A percentile compares a stretch with the other conserved stretches of the same genome.
Evolutionary conservation across 352 stramenopile species (phyloP).

Genomic region (Phytophthora hibernalis): DNA sequence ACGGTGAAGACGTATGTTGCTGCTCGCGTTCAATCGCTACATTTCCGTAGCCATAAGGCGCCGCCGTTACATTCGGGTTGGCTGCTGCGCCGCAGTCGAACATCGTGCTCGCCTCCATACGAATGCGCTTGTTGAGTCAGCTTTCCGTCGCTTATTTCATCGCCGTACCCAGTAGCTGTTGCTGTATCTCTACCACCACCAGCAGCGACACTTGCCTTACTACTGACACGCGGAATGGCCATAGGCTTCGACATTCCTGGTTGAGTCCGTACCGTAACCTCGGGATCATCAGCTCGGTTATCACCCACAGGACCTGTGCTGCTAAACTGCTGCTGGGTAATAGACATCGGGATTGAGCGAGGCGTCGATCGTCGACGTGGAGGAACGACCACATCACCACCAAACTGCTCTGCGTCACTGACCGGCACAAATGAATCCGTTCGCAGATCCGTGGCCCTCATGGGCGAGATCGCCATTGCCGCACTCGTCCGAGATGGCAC

Average conservation of each 20-base stretch:
- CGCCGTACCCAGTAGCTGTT: constrained; percentile 15
- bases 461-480: constrained; percentile 25
- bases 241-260: constrained; percentile 78
- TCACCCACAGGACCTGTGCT: constrained; percentile 21
- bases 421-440: constrained; percentile 52
- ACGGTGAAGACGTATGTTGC: constrained; percentile 37
- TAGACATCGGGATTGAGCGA: constrained; percentile 38
- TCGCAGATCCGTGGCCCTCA: constrained; percentile 25
- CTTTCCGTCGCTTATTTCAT: constrained; percentile 37
- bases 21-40: constrained; percentile 63
- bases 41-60: constrained; percentile 82
- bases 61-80: constrained; percentile 74
- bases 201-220: constrained; percentile 37
- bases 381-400: constrained; percentile 15
- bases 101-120: constrained; percentile 62
- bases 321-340: constrained; percentile 32
- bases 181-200: constrained; percentile 25
- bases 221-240: constrained; percentile 74
- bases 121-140: constrained; percentile 70
- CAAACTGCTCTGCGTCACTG: constrained; percentile 37
- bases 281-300: constrained; percentile 7
- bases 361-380: constrained; percentile 50
- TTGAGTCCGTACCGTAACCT: constrained; percentile 32
- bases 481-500: constrained; percentile 12
- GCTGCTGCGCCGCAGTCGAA: constrained; percentile 49